Evolutionary conservation across 2,329 filamentous ascomycete species (phyloP), one percentile per base, ranked within the genome.

Genomic region (Juglanconis sp.): DNA sequence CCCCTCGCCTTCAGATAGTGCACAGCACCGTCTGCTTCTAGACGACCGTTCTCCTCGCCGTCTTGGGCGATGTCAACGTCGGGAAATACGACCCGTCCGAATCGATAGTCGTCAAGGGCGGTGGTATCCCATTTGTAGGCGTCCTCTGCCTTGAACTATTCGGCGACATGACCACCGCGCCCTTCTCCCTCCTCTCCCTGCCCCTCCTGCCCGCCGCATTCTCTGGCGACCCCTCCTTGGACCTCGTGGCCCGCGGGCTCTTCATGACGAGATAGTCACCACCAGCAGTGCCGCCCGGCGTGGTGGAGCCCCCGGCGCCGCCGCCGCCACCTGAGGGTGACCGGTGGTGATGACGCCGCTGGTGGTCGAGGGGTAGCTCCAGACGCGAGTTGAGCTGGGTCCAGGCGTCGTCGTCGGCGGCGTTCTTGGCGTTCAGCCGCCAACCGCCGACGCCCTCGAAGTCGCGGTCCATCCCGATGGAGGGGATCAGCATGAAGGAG

Each of bases 401-500:
- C 81, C 81, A 84, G 36, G 76, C 66, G 4, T 66, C 70, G 38
- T 75, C 73, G 34, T 82, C 79, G 57, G 80, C 76, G 44, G 75
- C 65, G 3, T 65, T 69, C 44, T 73, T 73, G 44, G 79, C 73
- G 36, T 81, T 77, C 64, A 84, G 64, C 52, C 82, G 74, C 82
- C 83, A 87, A 3, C 84, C 84, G 17, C 84, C 84, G 2, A 87
- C 71, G 7, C 84, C 84, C 65, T 87, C 84, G 64, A 81, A 87
- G 67, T 87, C 84, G 35, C 84, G 74, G 56, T 81, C 78, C 3
- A 81, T 71, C 0, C 82, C 82, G 38, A 81, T 70, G 62, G 77
- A 81, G 7, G 80, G 77, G 13, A 77, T 72, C 15, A 83, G 66
- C 46, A 61, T 54, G 51, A 61, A 57, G 10, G 61, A 63, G 5